These are phyloP conservation scores for Psilocybe azurescens DNA, from an alignment of 768 basidiomycete genomes.

Conservation along the genomic window DNA sequence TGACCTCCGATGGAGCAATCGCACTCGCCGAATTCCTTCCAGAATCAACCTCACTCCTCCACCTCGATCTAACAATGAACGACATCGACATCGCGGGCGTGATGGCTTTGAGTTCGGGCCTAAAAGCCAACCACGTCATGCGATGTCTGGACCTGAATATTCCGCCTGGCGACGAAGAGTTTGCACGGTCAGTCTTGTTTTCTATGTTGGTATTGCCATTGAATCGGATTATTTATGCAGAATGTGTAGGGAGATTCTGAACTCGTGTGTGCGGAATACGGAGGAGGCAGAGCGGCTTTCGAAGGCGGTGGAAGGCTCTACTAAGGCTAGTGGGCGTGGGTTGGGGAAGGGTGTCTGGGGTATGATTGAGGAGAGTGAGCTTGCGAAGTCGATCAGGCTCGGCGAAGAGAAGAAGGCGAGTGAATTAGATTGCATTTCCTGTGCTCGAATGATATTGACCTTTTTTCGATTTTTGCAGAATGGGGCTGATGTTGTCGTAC, in stretches of 20 bases:
- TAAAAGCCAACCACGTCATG: conserved; percentile 85
- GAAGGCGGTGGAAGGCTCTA: conserved; percentile 30
- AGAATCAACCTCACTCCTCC: conserved; percentile 84
- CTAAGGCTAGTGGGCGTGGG: conserved; percentile 52
- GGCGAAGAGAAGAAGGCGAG: conserved; percentile 59
- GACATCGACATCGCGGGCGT: conserved; percentile 87
- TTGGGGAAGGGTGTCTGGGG: conserved; percentile 77
- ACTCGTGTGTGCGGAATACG: conserved; percentile 91
- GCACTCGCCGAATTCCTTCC: conserved; percentile 96
- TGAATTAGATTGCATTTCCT: background rate
- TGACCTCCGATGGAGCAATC: conserved; percentile 88
- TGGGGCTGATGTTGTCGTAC: conserved; percentile 51
- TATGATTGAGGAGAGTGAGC: conserved; percentile 85
- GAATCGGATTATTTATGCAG: conserved; percentile 34
- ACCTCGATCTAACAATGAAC: conserved; percentile 90
- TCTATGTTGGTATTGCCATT: conserved; percentile 10
- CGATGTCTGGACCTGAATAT: conserved; percentile 94
- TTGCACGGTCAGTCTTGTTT: conserved; percentile 57
- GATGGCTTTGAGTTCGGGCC: conserved; percentile 86
- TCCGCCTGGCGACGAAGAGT: conserved; percentile 82
- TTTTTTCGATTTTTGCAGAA: conserved; percentile 31
- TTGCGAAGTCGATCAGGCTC: conserved; percentile 71
- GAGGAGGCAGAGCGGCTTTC: conserved; percentile 73
- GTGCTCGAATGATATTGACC: conserved; percentile 6
- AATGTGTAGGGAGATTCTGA: conserved; percentile 89